A percentile compares a stretch with the other conserved stretches of the same genome.
These are phyloP conservation scores for Nectriaceae sp. DNA, from an alignment of 2,329 filamentous ascomycete species.

Conservation along the genomic window DNA sequence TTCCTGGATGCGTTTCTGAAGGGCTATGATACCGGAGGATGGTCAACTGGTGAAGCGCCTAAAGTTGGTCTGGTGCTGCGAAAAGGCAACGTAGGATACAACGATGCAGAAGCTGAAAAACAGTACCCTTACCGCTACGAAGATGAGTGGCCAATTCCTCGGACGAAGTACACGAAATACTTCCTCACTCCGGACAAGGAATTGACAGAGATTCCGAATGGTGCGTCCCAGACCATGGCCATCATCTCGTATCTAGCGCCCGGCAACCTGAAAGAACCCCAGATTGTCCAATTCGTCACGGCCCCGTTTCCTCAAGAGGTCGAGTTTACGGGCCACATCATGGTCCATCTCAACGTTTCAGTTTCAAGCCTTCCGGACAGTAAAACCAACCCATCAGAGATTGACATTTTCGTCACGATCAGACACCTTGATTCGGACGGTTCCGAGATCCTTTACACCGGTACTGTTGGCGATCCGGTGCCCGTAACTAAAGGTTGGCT, in stretches of 20 bases:
- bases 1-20: constrained; percentile 73
- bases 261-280: constrained; percentile 53
- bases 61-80: constrained; percentile 61
- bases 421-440: constrained; percentile 55
- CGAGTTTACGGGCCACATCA: constrained; percentile 68
- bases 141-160: constrained; percentile 64
- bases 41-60: constrained; percentile 59
- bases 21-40: constrained; percentile 61
- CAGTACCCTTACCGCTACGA: constrained; percentile 56
- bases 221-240: constrained; percentile 11
- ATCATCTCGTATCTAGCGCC: constrained; percentile 60
- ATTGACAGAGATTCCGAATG: neutral
- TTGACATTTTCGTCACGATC: constrained; percentile 64
- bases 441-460: constrained; percentile 62
- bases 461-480: constrained; percentile 62
- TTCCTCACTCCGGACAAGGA: constrained; percentile 48
- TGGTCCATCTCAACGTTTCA: constrained; percentile 64
- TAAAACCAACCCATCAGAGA: constrained; percentile 45
- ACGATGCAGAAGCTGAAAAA: constrained; percentile 61
- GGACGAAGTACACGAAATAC: constrained; percentile 63
- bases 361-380: constrained; percentile 56
- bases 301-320: constrained; percentile 58
- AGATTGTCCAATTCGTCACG: constrained; percentile 57
- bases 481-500: constrained; percentile 66
- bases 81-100: constrained; percentile 66